phyloP scores from a whole-genome alignment of 2,329 filamentous ascomycete species.

The Neobulgaria alba region DNA sequence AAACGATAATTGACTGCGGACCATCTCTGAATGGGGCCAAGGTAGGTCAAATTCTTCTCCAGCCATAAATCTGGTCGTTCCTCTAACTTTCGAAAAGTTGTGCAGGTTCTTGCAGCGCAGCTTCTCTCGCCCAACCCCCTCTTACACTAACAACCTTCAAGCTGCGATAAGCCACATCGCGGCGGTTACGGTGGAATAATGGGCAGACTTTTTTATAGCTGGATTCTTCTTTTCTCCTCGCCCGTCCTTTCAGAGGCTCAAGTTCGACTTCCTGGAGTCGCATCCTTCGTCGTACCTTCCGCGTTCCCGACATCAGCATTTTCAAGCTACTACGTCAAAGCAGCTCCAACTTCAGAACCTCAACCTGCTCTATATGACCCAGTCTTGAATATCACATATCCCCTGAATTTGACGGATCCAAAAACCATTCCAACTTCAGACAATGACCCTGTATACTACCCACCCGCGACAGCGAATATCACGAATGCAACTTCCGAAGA shows the following conservation, averaged over 20 bases:
- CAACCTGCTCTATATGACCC: constrained; percentile 46
- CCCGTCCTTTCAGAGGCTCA: constrained; percentile 1
- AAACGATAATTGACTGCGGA: too few relatives aligned
- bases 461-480: constrained; percentile 38
- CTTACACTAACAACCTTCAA: too few relatives aligned
- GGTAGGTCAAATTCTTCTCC: too few relatives aligned
- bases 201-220: too few relatives aligned
- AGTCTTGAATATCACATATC: constrained; percentile 44
- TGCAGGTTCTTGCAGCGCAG: too few relatives aligned
- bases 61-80: too few relatives aligned
- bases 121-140: too few relatives aligned
- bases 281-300: constrained; percentile 34
- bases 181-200: too few relatives aligned
- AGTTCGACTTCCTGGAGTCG: constrained; percentile 27
- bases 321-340: constrained; percentile 39
- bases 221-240: too few relatives aligned
- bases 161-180: too few relatives aligned
- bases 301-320: constrained; percentile 44
- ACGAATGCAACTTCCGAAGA: constrained; percentile 31
- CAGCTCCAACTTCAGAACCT: constrained; percentile 39
- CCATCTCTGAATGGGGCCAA: too few relatives aligned
- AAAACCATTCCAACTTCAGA: constrained; percentile 40
- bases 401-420: constrained; percentile 45
- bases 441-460: constrained; percentile 42
- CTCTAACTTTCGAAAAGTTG: too few relatives aligned